phyloP scores from a whole-genome alignment of 2,329 filamentous ascomycete species.

The Sporothrix protearum region DNA sequence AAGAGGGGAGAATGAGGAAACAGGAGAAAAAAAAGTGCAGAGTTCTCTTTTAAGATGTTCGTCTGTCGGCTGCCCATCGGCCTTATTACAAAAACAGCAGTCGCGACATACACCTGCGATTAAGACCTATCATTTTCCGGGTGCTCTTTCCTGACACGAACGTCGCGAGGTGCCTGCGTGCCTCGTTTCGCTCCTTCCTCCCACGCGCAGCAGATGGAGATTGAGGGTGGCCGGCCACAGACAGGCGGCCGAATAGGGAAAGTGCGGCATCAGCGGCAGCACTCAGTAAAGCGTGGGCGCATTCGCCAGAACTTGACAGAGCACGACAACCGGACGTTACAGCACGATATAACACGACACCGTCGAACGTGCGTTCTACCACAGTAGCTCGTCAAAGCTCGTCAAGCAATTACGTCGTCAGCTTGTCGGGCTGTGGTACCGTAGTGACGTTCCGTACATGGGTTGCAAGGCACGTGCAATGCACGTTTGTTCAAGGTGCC shows the following conservation, averaged over 20 bases:
- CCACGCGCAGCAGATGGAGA: neutral
- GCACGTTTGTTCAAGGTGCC: neutral
- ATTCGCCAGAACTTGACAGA: neutral
- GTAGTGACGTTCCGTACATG: neutral
- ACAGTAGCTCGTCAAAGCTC: neutral
- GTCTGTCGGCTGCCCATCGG: neutral
- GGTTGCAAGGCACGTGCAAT: neutral
- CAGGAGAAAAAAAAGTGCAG: neutral
- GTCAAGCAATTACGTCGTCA: neutral
- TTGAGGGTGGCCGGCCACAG: neutral
- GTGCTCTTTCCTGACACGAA: neutral
- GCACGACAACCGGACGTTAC: neutral
- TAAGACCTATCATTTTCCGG: neutral
- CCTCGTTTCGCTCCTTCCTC: constrained; percentile 14
- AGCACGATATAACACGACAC: neutral
- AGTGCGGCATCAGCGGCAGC: constrained; percentile 14
- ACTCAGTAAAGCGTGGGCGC: neutral
- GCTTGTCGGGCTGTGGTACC: neutral
- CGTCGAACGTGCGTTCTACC: neutral
- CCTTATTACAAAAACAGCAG: neutral
- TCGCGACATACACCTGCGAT: neutral
- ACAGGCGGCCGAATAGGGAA: constrained; percentile 2
- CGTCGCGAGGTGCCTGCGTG: neutral
- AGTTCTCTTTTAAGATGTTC: neutral
- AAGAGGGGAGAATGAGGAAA: neutral